Evolutionary conservation across 2,329 filamentous ascomycete species (phyloP).

Genomic region (Penicillium capsulatum): DNA sequence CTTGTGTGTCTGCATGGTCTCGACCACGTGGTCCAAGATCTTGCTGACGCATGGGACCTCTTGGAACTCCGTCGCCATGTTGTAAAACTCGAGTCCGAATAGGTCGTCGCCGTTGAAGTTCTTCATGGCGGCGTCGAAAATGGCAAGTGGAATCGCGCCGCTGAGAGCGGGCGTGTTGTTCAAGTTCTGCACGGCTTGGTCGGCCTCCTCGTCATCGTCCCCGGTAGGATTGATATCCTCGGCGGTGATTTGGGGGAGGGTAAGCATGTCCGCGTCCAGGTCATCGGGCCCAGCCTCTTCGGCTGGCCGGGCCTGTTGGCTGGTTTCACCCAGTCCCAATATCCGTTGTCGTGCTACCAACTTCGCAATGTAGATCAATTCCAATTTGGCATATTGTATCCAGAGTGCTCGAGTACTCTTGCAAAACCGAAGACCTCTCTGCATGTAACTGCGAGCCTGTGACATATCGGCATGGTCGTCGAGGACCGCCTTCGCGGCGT

Average conservation of each 20-base stretch:
- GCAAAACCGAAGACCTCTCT: constrained; percentile 86
- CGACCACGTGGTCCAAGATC: constrained; percentile 70
- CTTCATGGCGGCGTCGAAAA: constrained; percentile 81
- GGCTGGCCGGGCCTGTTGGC: constrained; percentile 39
- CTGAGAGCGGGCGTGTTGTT: constrained; percentile 74
- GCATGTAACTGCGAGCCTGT: constrained; percentile 77
- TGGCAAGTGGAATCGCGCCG: constrained; percentile 88
- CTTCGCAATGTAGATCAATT: constrained; percentile 87
- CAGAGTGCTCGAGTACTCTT: constrained; percentile 69
- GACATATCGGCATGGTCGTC: constrained; percentile 83
- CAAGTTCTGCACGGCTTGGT: constrained; percentile 62
- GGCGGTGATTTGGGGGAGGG: constrained; percentile 56
- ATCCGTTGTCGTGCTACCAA: constrained; percentile 69
- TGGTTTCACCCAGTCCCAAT: constrained; percentile 54
- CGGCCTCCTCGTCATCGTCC: constrained; percentile 50
- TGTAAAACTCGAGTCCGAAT: constrained; percentile 72
- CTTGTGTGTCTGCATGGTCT: constrained; percentile 55
- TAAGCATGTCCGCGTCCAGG: constrained; percentile 54
- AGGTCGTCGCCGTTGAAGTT: constrained; percentile 65
- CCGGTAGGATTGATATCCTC: constrained; percentile 59
- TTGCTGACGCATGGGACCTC: constrained; percentile 60
- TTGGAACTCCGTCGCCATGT: constrained; percentile 68
- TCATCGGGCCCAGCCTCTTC: constrained; percentile 38
- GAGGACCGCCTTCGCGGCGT: constrained; percentile 71
- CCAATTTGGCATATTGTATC: constrained; percentile 84